A percentile compares a stretch with the other conserved stretches of the same genome.
phyloP scores from a whole-genome alignment of 1,139 yeast species.

The Casaregolazyma lundiana region DNA sequence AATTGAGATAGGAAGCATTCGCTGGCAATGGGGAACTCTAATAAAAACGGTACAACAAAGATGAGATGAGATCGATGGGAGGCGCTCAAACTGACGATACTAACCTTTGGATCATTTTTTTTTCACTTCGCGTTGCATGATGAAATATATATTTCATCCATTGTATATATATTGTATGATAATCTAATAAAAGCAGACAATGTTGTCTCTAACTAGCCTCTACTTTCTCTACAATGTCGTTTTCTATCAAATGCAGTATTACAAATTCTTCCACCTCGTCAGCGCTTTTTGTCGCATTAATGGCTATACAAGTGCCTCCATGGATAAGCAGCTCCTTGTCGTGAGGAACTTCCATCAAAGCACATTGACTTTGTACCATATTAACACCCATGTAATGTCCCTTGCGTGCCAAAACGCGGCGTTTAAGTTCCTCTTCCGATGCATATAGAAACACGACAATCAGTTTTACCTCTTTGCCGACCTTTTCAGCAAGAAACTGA shows the following conservation, averaged over 20 bases:
- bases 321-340: conserved; percentile 29
- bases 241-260: conserved; percentile 6
- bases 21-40: too few relatives aligned
- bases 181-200: too few relatives aligned
- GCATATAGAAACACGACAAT: conserved; percentile 66
- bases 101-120: too few relatives aligned
- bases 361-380: conserved; percentile 78
- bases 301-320: conserved; percentile 18
- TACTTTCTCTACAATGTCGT: conserved; percentile 1
- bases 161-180: background rate
- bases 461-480: conserved; percentile 39
- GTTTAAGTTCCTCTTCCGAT: conserved; percentile 52
- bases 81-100: too few relatives aligned
- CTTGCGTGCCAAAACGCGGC: conserved; percentile 56
- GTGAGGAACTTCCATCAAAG: conserved; percentile 65
- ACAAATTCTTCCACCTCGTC: conserved; percentile 14
- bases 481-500: conserved; percentile 42
- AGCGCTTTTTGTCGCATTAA: conserved; percentile 15
- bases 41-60: too few relatives aligned
- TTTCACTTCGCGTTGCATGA: too few relatives aligned
- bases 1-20: background rate
- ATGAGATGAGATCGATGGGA: too few relatives aligned
- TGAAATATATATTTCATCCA: too few relatives aligned
- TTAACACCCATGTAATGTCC: conserved; percentile 83
- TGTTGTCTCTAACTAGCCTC: background rate